These are phyloP conservation scores for Venustampulla echinocandica DNA, from an alignment of 495 filamentous ascomycete species.

Conservation along the genomic window DNA sequence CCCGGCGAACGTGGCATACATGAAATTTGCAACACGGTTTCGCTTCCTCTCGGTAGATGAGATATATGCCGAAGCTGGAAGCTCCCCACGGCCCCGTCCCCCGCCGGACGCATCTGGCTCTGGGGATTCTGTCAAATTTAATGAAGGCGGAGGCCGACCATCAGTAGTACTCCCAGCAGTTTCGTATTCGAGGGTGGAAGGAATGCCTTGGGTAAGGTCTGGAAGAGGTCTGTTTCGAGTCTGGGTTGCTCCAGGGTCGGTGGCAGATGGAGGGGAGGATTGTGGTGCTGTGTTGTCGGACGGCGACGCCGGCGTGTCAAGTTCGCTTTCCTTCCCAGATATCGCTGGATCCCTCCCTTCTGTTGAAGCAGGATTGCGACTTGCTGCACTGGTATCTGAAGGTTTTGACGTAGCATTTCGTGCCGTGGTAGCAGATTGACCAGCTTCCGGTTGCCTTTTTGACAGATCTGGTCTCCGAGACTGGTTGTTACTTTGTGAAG, in stretches of 20 bases:
- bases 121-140: conserved; percentile 54
- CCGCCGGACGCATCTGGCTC: conserved; percentile 39
- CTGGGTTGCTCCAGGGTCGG: conserved; percentile 26
- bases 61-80: conserved; percentile 77
- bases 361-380: neutral
- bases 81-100: conserved; percentile 43
- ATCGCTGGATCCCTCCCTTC: conserved; percentile 26
- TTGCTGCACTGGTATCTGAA: conserved; percentile 14
- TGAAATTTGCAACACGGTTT: conserved; percentile 56
- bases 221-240: conserved; percentile 55
- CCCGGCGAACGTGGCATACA: conserved; percentile 43
- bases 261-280: conserved; percentile 22
- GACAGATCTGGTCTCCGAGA: conserved; percentile 10
- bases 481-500: conserved; percentile 2
- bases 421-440: conserved; percentile 5
- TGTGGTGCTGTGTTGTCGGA: conserved; percentile 30
- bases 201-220: conserved; percentile 85
- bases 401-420: conserved; percentile 25
- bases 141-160: conserved; percentile 15
- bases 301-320: conserved; percentile 33
- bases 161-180: conserved; percentile 40
- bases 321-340: conserved; percentile 36
- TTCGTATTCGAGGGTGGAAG: conserved; percentile 76
- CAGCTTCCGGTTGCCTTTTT: neutral
- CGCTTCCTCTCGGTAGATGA: conserved; percentile 81